Conservation (phyloP, 2,329 filamentous ascomycete genomes). For the Pseudocercospora pini-densiflorae region DNA sequence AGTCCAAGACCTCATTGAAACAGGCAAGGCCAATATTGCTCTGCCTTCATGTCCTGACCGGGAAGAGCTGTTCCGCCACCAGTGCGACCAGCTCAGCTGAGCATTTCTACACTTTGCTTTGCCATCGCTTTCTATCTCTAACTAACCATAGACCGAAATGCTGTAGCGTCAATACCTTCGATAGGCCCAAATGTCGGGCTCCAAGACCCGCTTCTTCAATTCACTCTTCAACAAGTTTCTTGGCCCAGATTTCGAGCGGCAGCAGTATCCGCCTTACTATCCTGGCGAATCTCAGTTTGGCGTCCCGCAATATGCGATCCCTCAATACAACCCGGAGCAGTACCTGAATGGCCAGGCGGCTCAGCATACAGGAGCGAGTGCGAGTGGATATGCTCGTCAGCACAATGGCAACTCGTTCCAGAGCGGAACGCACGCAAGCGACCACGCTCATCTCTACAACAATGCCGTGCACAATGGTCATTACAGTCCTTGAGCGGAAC, state of each 20-base stretch:
- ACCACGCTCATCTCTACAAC: conserved; percentile 8
- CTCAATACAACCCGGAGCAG: conserved; percentile 1
- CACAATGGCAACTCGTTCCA: conserved; percentile 13
- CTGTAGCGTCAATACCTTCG: background rate
- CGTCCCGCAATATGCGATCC: conserved; percentile 3
- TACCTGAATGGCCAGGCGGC: conserved; percentile 4
- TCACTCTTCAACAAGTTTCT: conserved; percentile 10
- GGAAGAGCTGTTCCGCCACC: background rate
- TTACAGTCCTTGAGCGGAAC: background rate
- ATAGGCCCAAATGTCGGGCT: conserved; percentile 15
- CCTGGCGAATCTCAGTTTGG: background rate
- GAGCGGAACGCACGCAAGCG: conserved; percentile 13
- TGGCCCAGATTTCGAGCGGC: conserved; percentile 4
- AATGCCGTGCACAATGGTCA: conserved; percentile 9
- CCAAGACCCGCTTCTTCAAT: conserved; percentile 17
- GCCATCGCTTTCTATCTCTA: background rate
- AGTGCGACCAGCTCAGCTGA: background rate
- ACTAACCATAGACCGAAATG: conserved; percentile 1
- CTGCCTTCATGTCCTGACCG: background rate
- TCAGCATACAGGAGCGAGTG: conserved; percentile 7
- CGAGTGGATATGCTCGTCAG: conserved; percentile 8
- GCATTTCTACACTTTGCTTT: background rate
- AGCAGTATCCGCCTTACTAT: conserved; percentile 1
- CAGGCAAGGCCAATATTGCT: background rate
- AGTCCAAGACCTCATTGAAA: background rate